A percentile compares a stretch with the other conserved stretches of the same genome.
Conservation (phyloP, 164 flowering plant genomes). For the Akebia trifoliata region DNA sequence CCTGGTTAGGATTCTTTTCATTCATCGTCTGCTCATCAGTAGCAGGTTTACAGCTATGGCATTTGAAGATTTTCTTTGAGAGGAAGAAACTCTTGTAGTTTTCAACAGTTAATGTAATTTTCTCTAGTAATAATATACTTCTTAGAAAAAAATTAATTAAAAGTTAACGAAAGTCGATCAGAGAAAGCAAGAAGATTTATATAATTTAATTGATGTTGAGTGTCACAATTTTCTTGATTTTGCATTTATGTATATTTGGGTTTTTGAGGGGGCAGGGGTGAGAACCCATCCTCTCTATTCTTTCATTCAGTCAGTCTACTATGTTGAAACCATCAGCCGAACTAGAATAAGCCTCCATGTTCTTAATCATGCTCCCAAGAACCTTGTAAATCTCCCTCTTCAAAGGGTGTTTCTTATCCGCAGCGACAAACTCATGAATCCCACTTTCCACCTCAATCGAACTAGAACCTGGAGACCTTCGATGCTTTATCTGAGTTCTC, state of each 20-base stretch:
- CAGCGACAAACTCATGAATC: constrained; percentile 30
- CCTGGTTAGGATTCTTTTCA: constrained; percentile 46
- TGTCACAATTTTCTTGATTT: no score
- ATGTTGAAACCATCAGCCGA: neutral
- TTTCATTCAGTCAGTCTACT: neutral
- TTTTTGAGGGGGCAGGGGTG: neutral
- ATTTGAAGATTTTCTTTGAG: constrained; percentile 76
- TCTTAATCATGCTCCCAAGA: neutral
- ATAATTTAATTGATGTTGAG: no score
- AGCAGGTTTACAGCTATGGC: constrained; percentile 74
- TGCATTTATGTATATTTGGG: neutral
- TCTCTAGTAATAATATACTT: constrained; percentile 6
- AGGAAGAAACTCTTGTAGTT: constrained; percentile 76
- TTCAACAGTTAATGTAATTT: neutral
- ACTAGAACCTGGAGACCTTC: constrained; percentile 38
- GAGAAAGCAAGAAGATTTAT: no score
- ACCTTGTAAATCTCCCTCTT: neutral
- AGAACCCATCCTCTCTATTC: neutral
- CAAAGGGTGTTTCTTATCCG: constrained; percentile 21
- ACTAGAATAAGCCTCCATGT: neutral
- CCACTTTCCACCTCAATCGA: constrained; percentile 1
- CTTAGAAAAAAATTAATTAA: no score
- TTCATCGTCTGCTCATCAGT: constrained; percentile 60
- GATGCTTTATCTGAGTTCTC: constrained; percentile 25
- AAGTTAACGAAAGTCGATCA: neutral